phyloP scores from a whole-genome alignment of 371 early-diverging fungal species.

The Apophysomyces trapeziformis region DNA sequence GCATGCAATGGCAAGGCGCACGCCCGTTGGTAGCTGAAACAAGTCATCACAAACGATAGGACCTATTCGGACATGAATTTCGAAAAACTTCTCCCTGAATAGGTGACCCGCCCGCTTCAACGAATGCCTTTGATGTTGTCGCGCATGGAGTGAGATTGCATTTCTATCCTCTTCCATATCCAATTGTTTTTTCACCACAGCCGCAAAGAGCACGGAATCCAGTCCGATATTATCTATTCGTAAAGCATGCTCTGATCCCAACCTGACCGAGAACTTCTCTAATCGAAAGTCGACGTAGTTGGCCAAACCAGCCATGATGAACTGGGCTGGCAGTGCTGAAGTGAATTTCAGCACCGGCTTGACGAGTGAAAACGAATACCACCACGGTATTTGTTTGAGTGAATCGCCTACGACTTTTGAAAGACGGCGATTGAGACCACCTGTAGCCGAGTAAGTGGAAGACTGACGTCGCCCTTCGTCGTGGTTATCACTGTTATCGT shows the following conservation, averaged over 20 bases:
- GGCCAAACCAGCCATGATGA: conserved; percentile 54
- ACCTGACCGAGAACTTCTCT: conserved; percentile 21
- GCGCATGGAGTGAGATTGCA: conserved; percentile 22
- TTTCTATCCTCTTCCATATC: conserved; percentile 1
- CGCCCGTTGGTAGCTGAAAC: conserved; percentile 35
- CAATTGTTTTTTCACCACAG: conserved; percentile 18
- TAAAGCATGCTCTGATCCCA: conserved; percentile 26
- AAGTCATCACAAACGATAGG: conserved; percentile 30
- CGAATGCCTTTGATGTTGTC: conserved; percentile 48
- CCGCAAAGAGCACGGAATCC: conserved; percentile 47
- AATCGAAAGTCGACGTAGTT: conserved; percentile 51
- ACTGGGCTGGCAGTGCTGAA: conserved; percentile 53
- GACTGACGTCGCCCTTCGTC: not conserved
- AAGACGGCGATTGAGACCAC: conserved; percentile 26
- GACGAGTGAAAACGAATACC: conserved; percentile 53
- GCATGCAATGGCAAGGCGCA: conserved; percentile 42
- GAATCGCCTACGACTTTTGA: conserved; percentile 36
- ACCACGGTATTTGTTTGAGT: conserved; percentile 45
- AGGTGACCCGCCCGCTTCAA: conserved; percentile 49
- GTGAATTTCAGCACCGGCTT: conserved; percentile 43
- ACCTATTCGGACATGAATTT: conserved; percentile 42
- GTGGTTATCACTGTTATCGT: not conserved
- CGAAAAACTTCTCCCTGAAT: conserved; percentile 53
- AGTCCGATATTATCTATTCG: conserved; percentile 33
- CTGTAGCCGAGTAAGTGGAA: not conserved